Conservation (phyloP, 2,329 filamentous ascomycete species). For the Drechslerella stenobrocha region DNA sequence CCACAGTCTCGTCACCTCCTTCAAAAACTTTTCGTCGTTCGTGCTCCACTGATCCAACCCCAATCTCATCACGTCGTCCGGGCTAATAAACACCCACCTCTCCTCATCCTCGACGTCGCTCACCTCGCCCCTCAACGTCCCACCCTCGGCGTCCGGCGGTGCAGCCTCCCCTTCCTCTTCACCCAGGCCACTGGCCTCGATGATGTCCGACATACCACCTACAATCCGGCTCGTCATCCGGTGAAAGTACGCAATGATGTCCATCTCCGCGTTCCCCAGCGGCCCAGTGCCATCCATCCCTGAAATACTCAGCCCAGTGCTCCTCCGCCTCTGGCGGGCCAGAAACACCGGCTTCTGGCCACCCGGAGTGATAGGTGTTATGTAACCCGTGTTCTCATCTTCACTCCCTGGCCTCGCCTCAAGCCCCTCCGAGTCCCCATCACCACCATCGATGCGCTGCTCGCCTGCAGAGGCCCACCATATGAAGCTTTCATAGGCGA, state of each 20-base stretch:
- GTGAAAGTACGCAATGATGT: constrained; percentile 80
- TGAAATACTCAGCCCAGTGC: constrained; percentile 39
- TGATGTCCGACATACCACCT: constrained; percentile 65
- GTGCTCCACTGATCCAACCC: constrained; percentile 78
- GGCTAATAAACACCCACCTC: constrained; percentile 62
- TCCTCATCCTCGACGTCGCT: constrained; percentile 30
- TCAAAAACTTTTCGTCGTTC: constrained; percentile 69
- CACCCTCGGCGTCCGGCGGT: constrained; percentile 30
- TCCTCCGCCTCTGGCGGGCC: constrained; percentile 38
- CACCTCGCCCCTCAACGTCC: constrained; percentile 42
- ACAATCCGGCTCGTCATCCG: constrained; percentile 71
- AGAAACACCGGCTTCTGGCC: constrained; percentile 45
- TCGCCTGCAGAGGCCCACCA: constrained; percentile 89
- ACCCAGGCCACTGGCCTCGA: constrained; percentile 58
- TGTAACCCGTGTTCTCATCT: constrained; percentile 45
- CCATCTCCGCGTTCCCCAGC: constrained; percentile 65
- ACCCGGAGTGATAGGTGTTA: constrained; percentile 30
- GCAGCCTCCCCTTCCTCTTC: constrained; percentile 54
- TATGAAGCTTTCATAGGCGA: constrained; percentile 81
- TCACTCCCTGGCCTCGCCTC: constrained; percentile 53
- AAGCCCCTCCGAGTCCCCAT: constrained; percentile 45
- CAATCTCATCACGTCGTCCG: constrained; percentile 69
- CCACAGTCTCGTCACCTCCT: constrained; percentile 66
- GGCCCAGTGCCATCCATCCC: constrained; percentile 45
- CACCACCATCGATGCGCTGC: constrained; percentile 63